Percentiles rank a stretch among this genome's conserved stretches.
Conservation (phyloP, 1,139 yeast species). For the Schwanniomyces etchellsii region DNA sequence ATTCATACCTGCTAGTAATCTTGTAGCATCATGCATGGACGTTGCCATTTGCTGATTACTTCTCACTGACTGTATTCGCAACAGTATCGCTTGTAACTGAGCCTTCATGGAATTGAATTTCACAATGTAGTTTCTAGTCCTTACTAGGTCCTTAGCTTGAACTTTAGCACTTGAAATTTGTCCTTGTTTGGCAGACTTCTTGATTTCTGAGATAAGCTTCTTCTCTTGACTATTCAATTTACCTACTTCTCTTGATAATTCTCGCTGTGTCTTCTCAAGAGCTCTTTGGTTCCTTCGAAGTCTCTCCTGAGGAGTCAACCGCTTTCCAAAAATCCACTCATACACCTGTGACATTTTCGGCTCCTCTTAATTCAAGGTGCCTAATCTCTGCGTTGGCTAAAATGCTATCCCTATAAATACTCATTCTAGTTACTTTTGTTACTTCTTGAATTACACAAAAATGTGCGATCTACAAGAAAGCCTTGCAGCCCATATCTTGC, state of each 20-base stretch:
- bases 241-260: constrained; percentile 77
- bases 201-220: constrained; percentile 77
- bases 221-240: constrained; percentile 90
- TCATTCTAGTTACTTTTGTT: no score
- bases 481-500: no score
- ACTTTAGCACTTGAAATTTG: constrained; percentile 87
- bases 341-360: constrained; percentile 50
- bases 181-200: constrained; percentile 84
- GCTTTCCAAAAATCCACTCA: constrained; percentile 95
- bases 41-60: constrained; percentile 94
- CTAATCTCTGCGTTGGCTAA: no score
- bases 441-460: no score
- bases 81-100: constrained; percentile 88
- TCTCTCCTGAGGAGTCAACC: constrained; percentile 89
- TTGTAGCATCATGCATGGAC: constrained; percentile 95
- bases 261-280: constrained; percentile 89
- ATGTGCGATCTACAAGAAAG: no score
- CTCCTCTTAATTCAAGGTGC: no score
- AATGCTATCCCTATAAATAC: no score
- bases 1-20: constrained; percentile 80
- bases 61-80: constrained; percentile 84
- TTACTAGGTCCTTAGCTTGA: constrained; percentile 89
- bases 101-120: constrained; percentile 94
- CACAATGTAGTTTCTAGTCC: constrained; percentile 76
- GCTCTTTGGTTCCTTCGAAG: constrained; percentile 94